Base-by-base conservation (phyloP, 805 yeast genomes). In the Gaillardinia entomophila region DNA sequence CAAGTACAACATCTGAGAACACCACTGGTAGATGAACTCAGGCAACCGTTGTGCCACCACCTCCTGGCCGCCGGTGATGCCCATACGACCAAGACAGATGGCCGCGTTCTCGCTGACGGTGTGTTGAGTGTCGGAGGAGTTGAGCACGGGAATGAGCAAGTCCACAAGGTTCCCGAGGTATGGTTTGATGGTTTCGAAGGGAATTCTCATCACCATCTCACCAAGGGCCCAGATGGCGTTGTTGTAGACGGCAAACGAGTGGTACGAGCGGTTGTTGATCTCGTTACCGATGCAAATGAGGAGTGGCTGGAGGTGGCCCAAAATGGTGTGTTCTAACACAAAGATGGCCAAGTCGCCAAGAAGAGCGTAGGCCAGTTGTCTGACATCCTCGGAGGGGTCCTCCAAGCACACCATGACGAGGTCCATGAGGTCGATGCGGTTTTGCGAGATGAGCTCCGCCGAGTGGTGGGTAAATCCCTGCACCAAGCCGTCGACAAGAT, bases 181-280 rank as follows among this genome's bases (percentile, higher is more conserved):
- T 12, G 77, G 78, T 27, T 60, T 60, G 40, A 80, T 45, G 25
- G 67, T 65, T 1, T 66, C 62, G 14, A 55, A 55, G 3, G 71
- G 53, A 12, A 75, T 49, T 35, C 84, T 73, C 48, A 88, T 65
- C 3, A 86, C 70, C 19, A 92, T 76, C 54, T 92, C 95, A 27
- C 98, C 97, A 11, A 84, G 61, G 2, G 96, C 76, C 98, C 98
- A 92, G 31, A 86, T 78, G 1, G 97, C 92, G 56, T 92, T 92
- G 57, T 84, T 85, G 46, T 80, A 79, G 2, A 83, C 87, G 0
- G 90, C 77, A 38, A 62, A 68, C 2, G 79, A 63, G 28, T 60
- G 62, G 48, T 57, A 68, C 7, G 66, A 58, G 37, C 79, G 56
- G 40, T 69, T 66, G 42, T 76, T 71, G 45, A 83, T 70, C 54